A percentile compares a stretch with the other conserved stretches of the same genome.
Conservation (phyloP, 2,329 filamentous ascomycete species). For the Monosporascus sp. region DNA sequence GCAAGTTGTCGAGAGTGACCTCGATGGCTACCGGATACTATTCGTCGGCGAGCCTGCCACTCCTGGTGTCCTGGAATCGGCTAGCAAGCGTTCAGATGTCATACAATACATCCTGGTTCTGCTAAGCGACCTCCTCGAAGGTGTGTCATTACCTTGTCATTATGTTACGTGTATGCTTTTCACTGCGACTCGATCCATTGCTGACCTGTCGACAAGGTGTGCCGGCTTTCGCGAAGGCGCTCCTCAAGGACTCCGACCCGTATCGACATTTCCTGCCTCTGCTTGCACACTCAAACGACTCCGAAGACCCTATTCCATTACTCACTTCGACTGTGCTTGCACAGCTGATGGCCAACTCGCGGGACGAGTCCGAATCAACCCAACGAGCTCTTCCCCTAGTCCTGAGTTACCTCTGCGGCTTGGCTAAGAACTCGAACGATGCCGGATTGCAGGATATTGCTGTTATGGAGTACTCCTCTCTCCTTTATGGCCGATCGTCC, state of each 20-base stretch:
- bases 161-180: not conserved
- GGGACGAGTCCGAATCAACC: slow-evolving; percentile 60
- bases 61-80: slow-evolving; percentile 72
- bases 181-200: not conserved
- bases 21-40: slow-evolving; percentile 73
- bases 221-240: slow-evolving; percentile 68
- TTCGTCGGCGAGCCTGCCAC: slow-evolving; percentile 72
- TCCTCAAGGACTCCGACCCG: slow-evolving; percentile 71
- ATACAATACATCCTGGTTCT: slow-evolving; percentile 93
- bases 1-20: slow-evolving; percentile 73
- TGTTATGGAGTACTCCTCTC: slow-evolving; percentile 81
- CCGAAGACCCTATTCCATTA: slow-evolving; percentile 77
- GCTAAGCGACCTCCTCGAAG: slow-evolving; percentile 78
- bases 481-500: slow-evolving; percentile 70
- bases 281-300: slow-evolving; percentile 69
- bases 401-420: slow-evolving; percentile 77
- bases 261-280: slow-evolving; percentile 82
- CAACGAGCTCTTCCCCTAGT: slow-evolving; percentile 71
- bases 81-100: slow-evolving; percentile 81
- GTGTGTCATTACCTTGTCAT: slow-evolving; percentile 42
- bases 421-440: slow-evolving; percentile 74
- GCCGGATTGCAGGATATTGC: slow-evolving; percentile 92
- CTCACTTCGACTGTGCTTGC: slow-evolving; percentile 85
- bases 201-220: slow-evolving; percentile 46
- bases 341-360: slow-evolving; percentile 65